A percentile compares a stretch with the other conserved stretches of the same genome.
These are phyloP conservation scores for Diplocarpon mali DNA, from an alignment of 2,329 filamentous ascomycete genomes.

Conservation along the genomic window DNA sequence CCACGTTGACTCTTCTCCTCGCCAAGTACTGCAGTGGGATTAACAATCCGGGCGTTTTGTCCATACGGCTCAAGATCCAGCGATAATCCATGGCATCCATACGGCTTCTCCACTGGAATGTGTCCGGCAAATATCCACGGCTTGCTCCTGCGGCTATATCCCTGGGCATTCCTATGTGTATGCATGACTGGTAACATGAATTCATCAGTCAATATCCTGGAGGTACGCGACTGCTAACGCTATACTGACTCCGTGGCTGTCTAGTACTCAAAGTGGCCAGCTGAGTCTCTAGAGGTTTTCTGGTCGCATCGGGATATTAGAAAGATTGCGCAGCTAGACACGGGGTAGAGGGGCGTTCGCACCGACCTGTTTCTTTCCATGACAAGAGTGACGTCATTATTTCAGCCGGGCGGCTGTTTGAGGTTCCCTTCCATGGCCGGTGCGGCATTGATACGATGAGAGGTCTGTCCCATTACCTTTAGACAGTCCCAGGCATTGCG, in stretches of 20 bases:
- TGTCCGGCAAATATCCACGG: slow-evolving; percentile 7
- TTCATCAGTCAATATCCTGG: slow-evolving; percentile 19
- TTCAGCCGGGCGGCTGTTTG: slow-evolving; percentile 22
- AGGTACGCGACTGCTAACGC: slow-evolving; percentile 17
- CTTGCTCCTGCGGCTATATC: slow-evolving; percentile 13
- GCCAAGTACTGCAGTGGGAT: background rate
- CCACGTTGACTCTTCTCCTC: too few relatives aligned
- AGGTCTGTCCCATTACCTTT: slow-evolving; percentile 24
- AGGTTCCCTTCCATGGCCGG: slow-evolving; percentile 11
- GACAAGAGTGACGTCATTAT: background rate
- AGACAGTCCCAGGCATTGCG: slow-evolving; percentile 21
- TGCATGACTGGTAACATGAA: slow-evolving; percentile 24
- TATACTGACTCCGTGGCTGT: slow-evolving; percentile 7
- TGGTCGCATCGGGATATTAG: slow-evolving; percentile 1
- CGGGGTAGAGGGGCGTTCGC: background rate
- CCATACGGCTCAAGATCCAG: slow-evolving; percentile 3
- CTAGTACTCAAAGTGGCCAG: slow-evolving; percentile 7
- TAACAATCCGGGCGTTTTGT: background rate
- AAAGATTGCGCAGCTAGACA: background rate
- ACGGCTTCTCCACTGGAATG: background rate
- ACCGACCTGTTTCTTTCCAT: slow-evolving; percentile 17
- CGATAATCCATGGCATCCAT: slow-evolving; percentile 6
- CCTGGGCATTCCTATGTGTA: slow-evolving; percentile 6
- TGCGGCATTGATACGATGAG: slow-evolving; percentile 19
- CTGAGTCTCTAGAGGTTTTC: background rate